Base-by-base conservation (phyloP, 495 filamentous ascomycete species). In the Thozetella sp. region DNA sequence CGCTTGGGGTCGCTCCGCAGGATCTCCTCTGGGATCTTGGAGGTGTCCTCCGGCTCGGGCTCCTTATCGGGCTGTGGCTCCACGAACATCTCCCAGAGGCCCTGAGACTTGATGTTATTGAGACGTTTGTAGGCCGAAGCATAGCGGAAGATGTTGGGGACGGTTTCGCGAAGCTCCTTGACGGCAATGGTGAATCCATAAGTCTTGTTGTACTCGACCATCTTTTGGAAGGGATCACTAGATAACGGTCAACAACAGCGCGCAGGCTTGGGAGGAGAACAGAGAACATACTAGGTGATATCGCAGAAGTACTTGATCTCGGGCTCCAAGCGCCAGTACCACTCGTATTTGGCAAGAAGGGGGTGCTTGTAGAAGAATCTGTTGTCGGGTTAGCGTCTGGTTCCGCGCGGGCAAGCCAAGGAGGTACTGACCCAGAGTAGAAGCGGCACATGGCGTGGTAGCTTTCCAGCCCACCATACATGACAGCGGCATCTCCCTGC, bases 261-360 rank as follows among this genome's bases (percentile, higher is more conserved):
- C 13, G 6, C 10, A 56, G 10, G 9, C 55, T 20, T 79, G 17
- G 27, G 51, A 58, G 23, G 22, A 11, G 6, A 25, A 13, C 22
- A 40, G n/a, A 61, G 51, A 11, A 69, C 90, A 67, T 90, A 97
- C 93, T 99, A 99, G 60, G 95, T 99, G 63, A 99, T 97, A 67
- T 99, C 95, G 73, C 95, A 99, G 81, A 98, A 99, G 81, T 98
- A 99, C 80, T 94, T 97, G 88, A 99, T 98, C 75, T 99, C 95
- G 70, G 95, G 95, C 86, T 99, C 95, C 75, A 99, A 76, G 51
- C 95, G 92, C 95, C 95, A 99, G 80, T 99, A 99, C 95, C 95
- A 99, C 72, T 97, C 92, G 77, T 98, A 99, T 76, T 99, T 97
- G 67, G 89, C 81, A 37, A 99, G 85, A 22, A 98, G 86, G 62